Percentiles rank a stretch among this genome's conserved stretches.
phyloP scores from a whole-genome alignment of 2,329 filamentous ascomycete species.

The Colletotrichum australisinense region DNA sequence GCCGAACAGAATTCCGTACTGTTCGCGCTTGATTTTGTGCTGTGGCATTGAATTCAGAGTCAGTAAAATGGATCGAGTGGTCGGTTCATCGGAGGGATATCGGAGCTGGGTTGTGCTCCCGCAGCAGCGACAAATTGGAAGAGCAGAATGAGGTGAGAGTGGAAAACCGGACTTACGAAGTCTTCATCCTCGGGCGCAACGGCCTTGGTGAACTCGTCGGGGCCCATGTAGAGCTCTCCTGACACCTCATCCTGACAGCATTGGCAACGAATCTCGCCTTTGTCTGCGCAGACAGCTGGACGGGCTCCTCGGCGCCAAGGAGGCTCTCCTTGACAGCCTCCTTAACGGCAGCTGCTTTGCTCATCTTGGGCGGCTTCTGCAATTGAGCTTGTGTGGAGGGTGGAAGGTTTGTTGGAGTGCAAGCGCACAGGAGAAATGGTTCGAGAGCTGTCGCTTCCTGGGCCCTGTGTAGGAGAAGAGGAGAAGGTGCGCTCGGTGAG shows the following conservation, averaged over 20 bases:
- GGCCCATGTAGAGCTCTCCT: conserved; percentile 83
- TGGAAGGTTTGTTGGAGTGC: background rate
- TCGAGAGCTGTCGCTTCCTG: conserved; percentile 15
- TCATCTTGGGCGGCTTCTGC: conserved; percentile 46
- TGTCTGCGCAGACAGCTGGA: conserved; percentile 78
- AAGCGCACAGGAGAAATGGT: conserved; percentile 4
- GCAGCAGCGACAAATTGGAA: background rate
- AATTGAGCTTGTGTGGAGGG: background rate
- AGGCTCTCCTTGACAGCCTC: conserved; percentile 84
- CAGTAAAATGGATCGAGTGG: conserved; percentile 9
- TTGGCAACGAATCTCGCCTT: conserved; percentile 81
- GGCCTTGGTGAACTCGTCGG: conserved; percentile 90
- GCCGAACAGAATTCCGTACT: conserved; percentile 92
- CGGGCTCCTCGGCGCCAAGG: conserved; percentile 69
- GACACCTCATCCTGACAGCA: conserved; percentile 78
- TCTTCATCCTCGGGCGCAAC: conserved; percentile 89
- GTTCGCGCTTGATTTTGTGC: conserved; percentile 98
- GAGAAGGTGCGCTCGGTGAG: conserved; percentile 5
- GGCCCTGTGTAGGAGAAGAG: conserved; percentile 13
- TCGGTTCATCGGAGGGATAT: conserved; percentile 12
- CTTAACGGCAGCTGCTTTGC: conserved; percentile 64
- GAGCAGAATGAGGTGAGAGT: background rate
- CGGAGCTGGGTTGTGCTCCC: conserved; percentile 8
- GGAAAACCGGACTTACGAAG: conserved; percentile 73
- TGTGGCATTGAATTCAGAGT: conserved; percentile 51